phyloP scores from a whole-genome alignment of 2,329 filamentous ascomycete species.

The Monosporascus sp. region DNA sequence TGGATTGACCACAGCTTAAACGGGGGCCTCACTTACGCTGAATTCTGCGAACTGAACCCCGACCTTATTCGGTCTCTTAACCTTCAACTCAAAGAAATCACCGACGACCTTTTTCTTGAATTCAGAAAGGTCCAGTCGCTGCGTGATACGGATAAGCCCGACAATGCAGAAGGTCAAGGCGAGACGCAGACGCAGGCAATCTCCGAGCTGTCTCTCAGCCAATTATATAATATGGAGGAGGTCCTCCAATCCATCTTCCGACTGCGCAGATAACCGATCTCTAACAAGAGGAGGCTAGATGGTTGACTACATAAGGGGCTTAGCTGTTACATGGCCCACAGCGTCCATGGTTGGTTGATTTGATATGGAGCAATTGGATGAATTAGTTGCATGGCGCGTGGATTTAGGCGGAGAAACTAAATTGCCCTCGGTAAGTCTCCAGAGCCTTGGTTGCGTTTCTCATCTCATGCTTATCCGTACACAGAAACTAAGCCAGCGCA shows the following conservation, averaged over 20 bases:
- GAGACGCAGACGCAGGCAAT: neutral
- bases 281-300: too few species aligned
- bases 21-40: conserved; percentile 13
- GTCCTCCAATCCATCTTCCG: conserved; percentile 6
- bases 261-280: neutral
- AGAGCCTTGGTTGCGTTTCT: too few species aligned
- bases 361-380: too few species aligned
- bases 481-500: too few species aligned
- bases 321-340: too few species aligned
- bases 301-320: too few species aligned
- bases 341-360: too few species aligned
- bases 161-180: neutral
- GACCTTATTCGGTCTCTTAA: conserved; percentile 17
- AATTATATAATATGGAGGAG: conserved; percentile 5
- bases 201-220: conserved; percentile 1
- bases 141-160: conserved; percentile 9
- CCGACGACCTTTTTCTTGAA: conserved; percentile 11
- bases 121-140: neutral
- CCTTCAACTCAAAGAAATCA: conserved; percentile 15
- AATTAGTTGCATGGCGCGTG: too few species aligned
- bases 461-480: too few species aligned
- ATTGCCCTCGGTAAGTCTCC: too few species aligned
- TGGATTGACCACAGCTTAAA: conserved; percentile 15
- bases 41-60: conserved; percentile 17
- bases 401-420: too few species aligned